Base-by-base conservation (phyloP, 2,329 filamentous ascomycete genomes). In the Lecanoromycetidae sp. region DNA sequence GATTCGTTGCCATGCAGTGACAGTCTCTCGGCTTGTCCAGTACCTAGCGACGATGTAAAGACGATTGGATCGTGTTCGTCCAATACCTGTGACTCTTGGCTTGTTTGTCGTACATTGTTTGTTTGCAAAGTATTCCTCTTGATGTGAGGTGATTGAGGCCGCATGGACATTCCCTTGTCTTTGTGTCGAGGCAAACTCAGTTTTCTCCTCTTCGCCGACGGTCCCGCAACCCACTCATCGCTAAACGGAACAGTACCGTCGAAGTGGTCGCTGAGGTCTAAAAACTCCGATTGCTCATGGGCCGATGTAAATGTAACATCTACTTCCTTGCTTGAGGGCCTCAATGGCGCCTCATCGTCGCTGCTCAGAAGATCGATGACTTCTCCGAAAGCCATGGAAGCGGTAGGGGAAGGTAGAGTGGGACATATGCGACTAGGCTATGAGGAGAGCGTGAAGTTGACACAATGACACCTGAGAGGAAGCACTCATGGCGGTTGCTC, bases 211-310 rank as follows among this genome's bases (percentile, higher is more conserved):
- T 58, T 58, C 3, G n/a, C n/a, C n/a, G 54, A 48, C 2, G 49
- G 22, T 8, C 58, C 54, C 5, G 27, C 34, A 40, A 52, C 33
- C 49, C 49, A 43, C 39, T 58, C 50, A 46, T 61, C 60, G 6
- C 65, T 62, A 2, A 69, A 49, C 7, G 66, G 62, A 4, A 63
- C 58, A 0, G 63, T 68, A 6, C 60, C 62, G 34, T 71, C 66
- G 40, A 68, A 69, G 35, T 71, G 69, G 39, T 67, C 63, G 0
- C 62, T 64, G 9, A 65, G 52, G 42, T 63, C 63, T n/a, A 63
- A 49, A 22, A 63, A 59, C 23, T 58, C 58, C 9, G 26, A 30
- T 8, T 23, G 22, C 20, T n/a, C 12, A 23, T 52, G 34, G 15
- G 12, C 7, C 4, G 19, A 35, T 19, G 32, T 26, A 17, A 33